A percentile compares a stretch with the other conserved stretches of the same genome.
phyloP scores from a whole-genome alignment of 345 rosid species.

The Lenwebbia sp. region DNA sequence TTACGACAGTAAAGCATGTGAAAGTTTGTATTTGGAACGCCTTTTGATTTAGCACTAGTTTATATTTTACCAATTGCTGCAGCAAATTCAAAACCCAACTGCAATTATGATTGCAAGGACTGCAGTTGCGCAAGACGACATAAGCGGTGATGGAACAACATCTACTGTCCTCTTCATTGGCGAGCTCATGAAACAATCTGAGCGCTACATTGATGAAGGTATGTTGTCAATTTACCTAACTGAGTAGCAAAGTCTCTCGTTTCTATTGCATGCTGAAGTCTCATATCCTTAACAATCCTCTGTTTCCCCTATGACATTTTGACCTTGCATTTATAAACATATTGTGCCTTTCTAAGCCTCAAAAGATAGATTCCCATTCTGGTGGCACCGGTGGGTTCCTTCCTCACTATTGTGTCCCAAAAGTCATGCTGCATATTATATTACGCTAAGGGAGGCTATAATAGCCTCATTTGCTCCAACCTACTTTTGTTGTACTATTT shows the following conservation, averaged over 20 bases:
- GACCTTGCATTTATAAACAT: neutral
- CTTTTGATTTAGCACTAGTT: neutral
- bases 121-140: conserved; percentile 97
- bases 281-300: neutral
- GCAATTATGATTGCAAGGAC: conserved; percentile 99
- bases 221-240: neutral
- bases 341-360: neutral
- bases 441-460: neutral
- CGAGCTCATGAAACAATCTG: conserved; percentile 96
- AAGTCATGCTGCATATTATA: neutral
- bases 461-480: neutral
- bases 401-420: neutral
- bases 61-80: conserved; percentile 14
- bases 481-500: neutral
- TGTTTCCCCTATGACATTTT: neutral
- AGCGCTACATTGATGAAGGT: conserved; percentile 98
- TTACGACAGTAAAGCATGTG: neutral
- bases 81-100: conserved; percentile 98
- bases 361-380: neutral
- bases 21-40: neutral
- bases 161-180: conserved; percentile 93
- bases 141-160: conserved; percentile 96
- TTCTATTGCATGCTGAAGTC: neutral
- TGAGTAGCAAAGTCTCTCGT: neutral
- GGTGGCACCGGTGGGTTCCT: neutral